Base-by-base conservation (phyloP, 2,329 filamentous ascomycete species). In the Colletotrichum limetticola region DNA sequence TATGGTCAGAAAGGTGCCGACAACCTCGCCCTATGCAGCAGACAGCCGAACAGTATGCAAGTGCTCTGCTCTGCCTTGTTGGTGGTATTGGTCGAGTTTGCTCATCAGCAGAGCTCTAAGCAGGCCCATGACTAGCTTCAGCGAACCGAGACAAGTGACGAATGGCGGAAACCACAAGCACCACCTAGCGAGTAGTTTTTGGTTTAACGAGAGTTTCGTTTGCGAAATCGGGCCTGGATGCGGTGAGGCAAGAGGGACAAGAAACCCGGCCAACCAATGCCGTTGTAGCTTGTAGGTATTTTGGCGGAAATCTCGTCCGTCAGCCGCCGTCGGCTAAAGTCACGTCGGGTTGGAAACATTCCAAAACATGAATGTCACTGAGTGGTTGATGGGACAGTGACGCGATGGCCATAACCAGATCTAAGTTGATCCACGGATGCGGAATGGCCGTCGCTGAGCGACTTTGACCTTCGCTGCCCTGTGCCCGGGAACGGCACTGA, bases 141-240 rank as follows among this genome's bases (percentile, higher is more conserved):
- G 55, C 42, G 60, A 69, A 59, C 42, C 59, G 55, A 59, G 69
- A 69, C 69, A 64, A 49, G 59, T 68, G 69, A 72, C 66, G 66
- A 42, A 72, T 53, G 32, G 66, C 24, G 58, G 42, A 63, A 35
- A 53, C 59, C 12, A 60, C 37, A 66, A 63, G 57, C 53, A 46
- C 59, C 66, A 64, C n/a, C 58, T n/a, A 35, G 22, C 12, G 28
- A 26, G 35, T 71, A 60, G 49, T 24, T 46, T 30, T 30, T 22
- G 58, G n/a, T 35, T n/a, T 14, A 35, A 53, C 35, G 19, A 30
- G 32, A 30, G 49, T 62, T 71, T 24, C 35, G 5, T 24, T 59
- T 14, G 53, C 42, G 42, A 49, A 49, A n/a, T 35, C 56, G 56
- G 68, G 30, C 66, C 24, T 32, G 57, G 24, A 68, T 62, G 57